Evolutionary conservation across 2,329 filamentous ascomycete species (phyloP), one percentile per base, ranked within the genome.

Genomic region (Scorias spongiosa): DNA sequence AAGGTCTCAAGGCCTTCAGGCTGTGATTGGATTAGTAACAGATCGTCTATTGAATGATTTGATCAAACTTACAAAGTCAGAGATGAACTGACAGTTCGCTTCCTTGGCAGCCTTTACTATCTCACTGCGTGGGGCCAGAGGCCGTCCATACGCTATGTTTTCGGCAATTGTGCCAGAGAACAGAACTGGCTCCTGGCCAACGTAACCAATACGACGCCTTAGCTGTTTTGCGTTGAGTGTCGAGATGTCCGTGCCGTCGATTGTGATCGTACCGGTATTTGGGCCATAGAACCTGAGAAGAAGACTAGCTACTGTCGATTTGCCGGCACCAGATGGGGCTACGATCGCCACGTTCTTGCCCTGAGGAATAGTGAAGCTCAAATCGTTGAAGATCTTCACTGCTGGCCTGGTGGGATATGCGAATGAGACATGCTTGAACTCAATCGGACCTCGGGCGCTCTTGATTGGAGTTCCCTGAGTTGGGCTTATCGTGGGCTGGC

Each of bases 271-370:
- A 11, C 91, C 91, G 2, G 71, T 64, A 0, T 76, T 88, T 2
- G 88, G 85, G 39, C 80, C 79, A 61, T 98, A 98, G 65, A 98
- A 98, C 38, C 91, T 78, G 40, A 96, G 70, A 5, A 98, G 68
- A 18, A 98, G 69, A n/a, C 85, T 86, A 2, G 86, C 87, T 29
- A 98, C 91, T 0, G 91, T 98, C 1, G 85, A 93, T 66, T 98
- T 98, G 48, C 91, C 91, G 48, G 91, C 91, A 47, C 91, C 91
- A 15, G 87, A 95, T 2, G 91, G 89, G 1, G 91, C 91, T 42
- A 98, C 93, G 51, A 98, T 89, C 43, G 89, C 93, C 18, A 98
- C 86, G 57, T 96, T 96, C 49, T 80, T 88, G 28, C 91, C 91
- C 38, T 89, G 84, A 0, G 88, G 85, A 44, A 98, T 95, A 54